phyloP scores from a whole-genome alignment of 805 yeast genomes.

The Candida silvicultrix region DNA sequence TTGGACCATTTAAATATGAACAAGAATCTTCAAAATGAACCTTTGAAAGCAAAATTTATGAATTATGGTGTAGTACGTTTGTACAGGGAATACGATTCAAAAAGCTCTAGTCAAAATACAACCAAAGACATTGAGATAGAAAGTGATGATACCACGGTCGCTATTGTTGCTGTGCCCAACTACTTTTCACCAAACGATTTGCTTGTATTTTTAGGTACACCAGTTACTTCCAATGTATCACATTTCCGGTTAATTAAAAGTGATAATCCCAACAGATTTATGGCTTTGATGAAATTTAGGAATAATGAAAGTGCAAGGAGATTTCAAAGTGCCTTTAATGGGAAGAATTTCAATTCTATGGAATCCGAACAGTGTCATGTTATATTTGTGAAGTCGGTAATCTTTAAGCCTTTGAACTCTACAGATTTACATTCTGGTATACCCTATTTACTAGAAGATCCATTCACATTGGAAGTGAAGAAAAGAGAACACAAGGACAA shows the following conservation, averaged over 20 bases:
- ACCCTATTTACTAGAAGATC: constrained; percentile 69
- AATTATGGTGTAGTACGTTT: constrained; percentile 74
- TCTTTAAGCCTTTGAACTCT: constrained; percentile 18
- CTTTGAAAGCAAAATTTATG: constrained; percentile 43
- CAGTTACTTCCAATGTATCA: constrained; percentile 45
- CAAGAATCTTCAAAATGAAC: constrained; percentile 1
- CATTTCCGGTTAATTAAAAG: constrained; percentile 72
- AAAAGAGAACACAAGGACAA: constrained; percentile 7
- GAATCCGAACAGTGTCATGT: constrained; percentile 85
- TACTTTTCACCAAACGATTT: constrained; percentile 83
- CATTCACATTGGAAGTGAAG: constrained; percentile 43
- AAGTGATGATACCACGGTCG: constrained; percentile 62
- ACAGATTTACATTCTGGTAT: constrained; percentile 29
- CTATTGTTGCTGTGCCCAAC: constrained; percentile 81
- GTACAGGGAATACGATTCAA: constrained; percentile 43
- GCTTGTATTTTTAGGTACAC: constrained; percentile 72
- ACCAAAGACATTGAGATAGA: constrained; percentile 22
- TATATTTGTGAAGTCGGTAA: constrained; percentile 47
- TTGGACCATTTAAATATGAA: constrained; percentile 11
- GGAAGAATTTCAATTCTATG: constrained; percentile 74
- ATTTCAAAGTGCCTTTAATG: constrained; percentile 64
- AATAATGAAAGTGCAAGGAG: constrained; percentile 46
- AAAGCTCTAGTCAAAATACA: too few relatives aligned
- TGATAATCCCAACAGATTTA: constrained; percentile 58
- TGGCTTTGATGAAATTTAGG: constrained; percentile 73